Conservation (phyloP, 208 protist genomes). For the Porcisia deanei region DNA sequence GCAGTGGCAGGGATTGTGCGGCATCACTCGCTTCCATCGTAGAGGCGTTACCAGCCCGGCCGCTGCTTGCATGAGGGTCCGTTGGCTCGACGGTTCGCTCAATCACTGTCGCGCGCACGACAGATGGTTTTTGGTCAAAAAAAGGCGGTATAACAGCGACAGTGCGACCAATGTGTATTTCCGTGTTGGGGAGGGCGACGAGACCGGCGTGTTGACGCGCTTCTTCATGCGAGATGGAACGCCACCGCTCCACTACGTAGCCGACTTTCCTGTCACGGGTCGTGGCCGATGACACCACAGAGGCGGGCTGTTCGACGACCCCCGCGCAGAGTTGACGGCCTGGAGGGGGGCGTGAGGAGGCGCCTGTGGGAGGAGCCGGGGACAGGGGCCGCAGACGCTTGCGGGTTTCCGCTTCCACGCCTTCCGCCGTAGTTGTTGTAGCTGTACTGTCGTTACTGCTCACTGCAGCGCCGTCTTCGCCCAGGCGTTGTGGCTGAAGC, state of each 20-base stretch:
- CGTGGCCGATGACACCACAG: background rate
- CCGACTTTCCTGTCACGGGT: slow-evolving; percentile 37
- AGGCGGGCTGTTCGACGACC: background rate
- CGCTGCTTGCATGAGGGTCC: background rate
- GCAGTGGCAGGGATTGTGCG: slow-evolving; percentile 1
- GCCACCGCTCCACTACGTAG: slow-evolving; percentile 65
- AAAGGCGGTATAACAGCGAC: slow-evolving; percentile 69
- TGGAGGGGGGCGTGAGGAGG: background rate
- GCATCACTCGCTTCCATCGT: background rate
- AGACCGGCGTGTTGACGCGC: slow-evolving; percentile 43
- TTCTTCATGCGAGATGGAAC: slow-evolving; percentile 44
- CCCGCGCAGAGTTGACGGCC: background rate
- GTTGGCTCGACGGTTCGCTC: slow-evolving; percentile 30
- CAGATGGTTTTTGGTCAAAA: slow-evolving; percentile 60
- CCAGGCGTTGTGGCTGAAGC: slow-evolving; percentile 41
- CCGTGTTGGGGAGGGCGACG: slow-evolving; percentile 29
- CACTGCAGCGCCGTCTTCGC: background rate
- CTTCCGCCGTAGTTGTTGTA: background rate
- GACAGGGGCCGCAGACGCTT: slow-evolving; percentile 17
- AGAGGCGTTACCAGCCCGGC: background rate
- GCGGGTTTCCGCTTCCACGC: background rate
- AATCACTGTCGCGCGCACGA: slow-evolving; percentile 66
- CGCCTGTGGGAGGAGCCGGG: background rate
- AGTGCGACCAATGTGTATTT: slow-evolving; percentile 48
- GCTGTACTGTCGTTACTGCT: slow-evolving; percentile 1